Conservation (phyloP, 2,329 filamentous ascomycete species). For the Fusarium pininemorale region DNA sequence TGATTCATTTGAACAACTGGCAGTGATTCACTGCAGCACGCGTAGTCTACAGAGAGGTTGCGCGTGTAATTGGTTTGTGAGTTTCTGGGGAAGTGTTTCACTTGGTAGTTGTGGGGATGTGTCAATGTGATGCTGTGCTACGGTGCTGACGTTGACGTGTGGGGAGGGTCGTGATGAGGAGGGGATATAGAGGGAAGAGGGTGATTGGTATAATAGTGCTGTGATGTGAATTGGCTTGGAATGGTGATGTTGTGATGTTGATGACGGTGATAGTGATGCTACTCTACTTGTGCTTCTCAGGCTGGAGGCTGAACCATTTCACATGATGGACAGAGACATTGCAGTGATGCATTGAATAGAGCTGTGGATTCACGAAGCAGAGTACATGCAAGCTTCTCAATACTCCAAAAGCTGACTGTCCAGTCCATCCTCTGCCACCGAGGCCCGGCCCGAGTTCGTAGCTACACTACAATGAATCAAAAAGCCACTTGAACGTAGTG, state of each 20-base stretch:
- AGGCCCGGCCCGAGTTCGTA: fast-evolving
- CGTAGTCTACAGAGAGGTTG: not conserved
- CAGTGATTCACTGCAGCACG: slow-evolving; percentile 3
- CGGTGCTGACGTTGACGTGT: not conserved
- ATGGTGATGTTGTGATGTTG: not conserved
- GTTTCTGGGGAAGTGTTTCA: slow-evolving; percentile 24
- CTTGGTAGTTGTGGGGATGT: slow-evolving; percentile 4
- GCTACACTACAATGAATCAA: not conserved
- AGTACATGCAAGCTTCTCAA: too few species aligned
- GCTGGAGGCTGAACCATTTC: not conserved
- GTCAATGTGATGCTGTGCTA: slow-evolving; percentile 15
- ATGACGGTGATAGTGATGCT: not conserved
- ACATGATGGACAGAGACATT: not conserved
- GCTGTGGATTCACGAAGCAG: too few species aligned
- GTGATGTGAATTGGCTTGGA: too few species aligned
- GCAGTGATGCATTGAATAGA: not conserved
- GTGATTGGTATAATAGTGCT: not conserved
- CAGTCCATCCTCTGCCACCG: not conserved
- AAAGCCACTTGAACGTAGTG: not conserved
- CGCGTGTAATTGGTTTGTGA: not conserved
- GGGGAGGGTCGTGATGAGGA: not conserved
- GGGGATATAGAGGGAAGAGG: not conserved
- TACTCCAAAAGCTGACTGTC: not conserved
- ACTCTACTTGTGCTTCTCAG: not conserved
- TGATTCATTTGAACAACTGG: not conserved